Evolutionary conservation across 2,329 filamentous ascomycete genomes (phyloP).

Genomic region (Monilinia fructigena): DNA sequence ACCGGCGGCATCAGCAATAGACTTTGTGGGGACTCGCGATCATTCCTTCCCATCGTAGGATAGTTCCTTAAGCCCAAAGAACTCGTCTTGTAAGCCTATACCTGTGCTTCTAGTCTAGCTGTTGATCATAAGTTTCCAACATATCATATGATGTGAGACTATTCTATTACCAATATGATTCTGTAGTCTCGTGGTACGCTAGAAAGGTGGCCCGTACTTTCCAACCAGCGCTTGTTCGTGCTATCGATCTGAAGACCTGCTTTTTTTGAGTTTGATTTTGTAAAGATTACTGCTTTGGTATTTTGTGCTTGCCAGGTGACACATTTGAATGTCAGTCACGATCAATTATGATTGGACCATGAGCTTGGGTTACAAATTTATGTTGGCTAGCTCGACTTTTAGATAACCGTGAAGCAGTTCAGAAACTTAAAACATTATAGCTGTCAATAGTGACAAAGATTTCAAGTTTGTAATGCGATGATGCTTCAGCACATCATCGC

Average conservation of each 20-base stretch:
- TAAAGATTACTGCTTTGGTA: not conserved
- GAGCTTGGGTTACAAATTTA: not conserved
- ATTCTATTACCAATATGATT: not conserved
- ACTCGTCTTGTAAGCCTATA: not conserved
- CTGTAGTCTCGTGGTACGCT: not conserved
- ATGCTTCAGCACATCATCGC: not conserved
- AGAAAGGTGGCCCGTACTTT: too few relatives aligned
- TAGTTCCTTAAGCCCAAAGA: too few relatives aligned
- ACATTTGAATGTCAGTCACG: not conserved
- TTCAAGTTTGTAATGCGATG: not conserved
- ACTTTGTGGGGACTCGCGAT: not conserved
- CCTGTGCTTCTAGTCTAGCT: not conserved
- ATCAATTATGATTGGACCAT: not conserved
- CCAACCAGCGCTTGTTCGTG: not conserved
- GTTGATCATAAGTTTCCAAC: not conserved
- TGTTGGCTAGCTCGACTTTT: not conserved
- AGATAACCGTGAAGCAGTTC: not conserved
- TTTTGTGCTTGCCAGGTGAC: not conserved
- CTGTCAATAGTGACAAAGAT: too few relatives aligned
- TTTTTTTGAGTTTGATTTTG: not conserved
- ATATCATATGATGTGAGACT: not conserved
- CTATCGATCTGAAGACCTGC: not conserved
- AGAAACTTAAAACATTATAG: too few relatives aligned
- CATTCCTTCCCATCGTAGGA: not conserved
- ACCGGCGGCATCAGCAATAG: not conserved